A percentile compares a stretch with the other conserved stretches of the same genome.
phyloP scores from a whole-genome alignment of 192 early-diverging fungal species.

The Chytriomyces sp. region DNA sequence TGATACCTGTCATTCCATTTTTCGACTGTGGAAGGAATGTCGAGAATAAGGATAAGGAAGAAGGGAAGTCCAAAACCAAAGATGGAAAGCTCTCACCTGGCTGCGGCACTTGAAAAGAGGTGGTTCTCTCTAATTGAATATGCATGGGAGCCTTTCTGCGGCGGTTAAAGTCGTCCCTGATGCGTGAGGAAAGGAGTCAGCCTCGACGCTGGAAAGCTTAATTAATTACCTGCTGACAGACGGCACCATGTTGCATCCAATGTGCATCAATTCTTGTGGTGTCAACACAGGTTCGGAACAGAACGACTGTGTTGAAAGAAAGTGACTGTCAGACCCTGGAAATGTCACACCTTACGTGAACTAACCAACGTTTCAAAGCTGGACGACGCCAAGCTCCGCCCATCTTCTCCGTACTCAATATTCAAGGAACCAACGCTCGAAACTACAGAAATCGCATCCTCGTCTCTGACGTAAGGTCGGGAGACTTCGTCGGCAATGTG shows the following conservation, averaged over 20 bases:
- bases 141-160: conserved; percentile 30
- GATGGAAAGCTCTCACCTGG: neutral
- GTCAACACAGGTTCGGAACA: conserved; percentile 58
- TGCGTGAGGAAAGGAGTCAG: neutral
- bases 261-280: conserved; percentile 45
- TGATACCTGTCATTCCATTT: conserved; percentile 51
- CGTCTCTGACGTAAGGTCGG: neutral
- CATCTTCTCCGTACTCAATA: conserved; percentile 33
- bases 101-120: neutral
- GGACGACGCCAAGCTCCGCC: conserved; percentile 30
- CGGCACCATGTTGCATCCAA: conserved; percentile 40
- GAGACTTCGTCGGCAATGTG: neutral
- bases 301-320: conserved; percentile 42
- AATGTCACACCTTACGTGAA: neutral
- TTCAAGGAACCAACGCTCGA: conserved; percentile 32
- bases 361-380: conserved; percentile 52
- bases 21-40: conserved; percentile 29
- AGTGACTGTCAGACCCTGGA: neutral
- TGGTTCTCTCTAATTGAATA: conserved; percentile 24
- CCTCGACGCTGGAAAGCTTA: neutral
- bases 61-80: no score
- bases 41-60: no score
- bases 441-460: conserved; percentile 46
- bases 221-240: conserved; percentile 7
- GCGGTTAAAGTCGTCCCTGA: conserved; percentile 18